Evolutionary conservation across 345 rosid species (phyloP).

Genomic region (Corchorus olitorius): DNA sequence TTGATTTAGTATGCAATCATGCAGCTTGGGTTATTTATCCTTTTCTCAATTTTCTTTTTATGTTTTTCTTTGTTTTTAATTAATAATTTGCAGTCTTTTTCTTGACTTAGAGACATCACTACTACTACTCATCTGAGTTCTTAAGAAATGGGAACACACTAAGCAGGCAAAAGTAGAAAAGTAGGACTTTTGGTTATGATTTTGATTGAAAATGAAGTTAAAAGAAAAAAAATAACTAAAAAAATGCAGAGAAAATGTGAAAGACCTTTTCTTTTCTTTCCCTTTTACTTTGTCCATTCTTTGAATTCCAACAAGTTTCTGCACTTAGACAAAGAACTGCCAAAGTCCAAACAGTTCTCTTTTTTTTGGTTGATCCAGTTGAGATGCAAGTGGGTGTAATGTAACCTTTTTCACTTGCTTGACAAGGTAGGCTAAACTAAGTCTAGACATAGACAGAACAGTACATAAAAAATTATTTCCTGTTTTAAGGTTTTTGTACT

Average conservation of each 20-base stretch:
- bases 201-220: constrained; percentile 33
- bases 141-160: constrained; percentile 10
- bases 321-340: constrained; percentile 17
- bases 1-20: constrained; percentile 15
- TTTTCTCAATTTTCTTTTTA: neutral
- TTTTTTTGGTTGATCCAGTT: neutral
- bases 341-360: neutral
- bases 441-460: neutral
- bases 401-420: neutral
- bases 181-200: constrained; percentile 24
- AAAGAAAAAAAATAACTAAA: neutral
- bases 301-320: constrained; percentile 11
- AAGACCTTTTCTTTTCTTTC: constrained; percentile 15
- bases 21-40: neutral
- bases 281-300: constrained; percentile 5
- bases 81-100: neutral
- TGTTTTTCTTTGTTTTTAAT: neutral
- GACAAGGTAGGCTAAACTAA: neutral
- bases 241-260: constrained; percentile 3
- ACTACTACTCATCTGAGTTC: neutral
- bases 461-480: neutral
- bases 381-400: constrained; percentile 9
- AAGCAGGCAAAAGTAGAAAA: constrained; percentile 10
- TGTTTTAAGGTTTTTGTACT: neutral
- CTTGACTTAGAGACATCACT: constrained; percentile 5